These are phyloP conservation scores for Naumovozyma castellii DNA, from an alignment of 805 yeast genomes.

Conservation along the genomic window DNA sequence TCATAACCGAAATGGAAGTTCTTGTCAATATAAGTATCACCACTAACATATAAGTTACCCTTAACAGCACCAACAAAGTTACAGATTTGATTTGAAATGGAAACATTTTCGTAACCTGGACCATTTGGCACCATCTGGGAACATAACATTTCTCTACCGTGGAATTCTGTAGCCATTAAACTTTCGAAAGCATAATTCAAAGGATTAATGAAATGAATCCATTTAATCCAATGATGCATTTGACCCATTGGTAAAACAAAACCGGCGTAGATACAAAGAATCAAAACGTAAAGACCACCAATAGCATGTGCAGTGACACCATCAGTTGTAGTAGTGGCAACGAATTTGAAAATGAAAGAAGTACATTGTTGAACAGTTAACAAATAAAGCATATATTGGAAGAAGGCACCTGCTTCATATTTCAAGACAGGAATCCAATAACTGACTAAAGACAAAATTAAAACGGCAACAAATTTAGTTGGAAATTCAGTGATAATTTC, in stretches of 20 bases:
- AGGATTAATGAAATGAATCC: constrained; percentile 45
- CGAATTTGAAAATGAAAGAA: constrained; percentile 43
- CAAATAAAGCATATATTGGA: constrained; percentile 39
- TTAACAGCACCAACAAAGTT: constrained; percentile 42
- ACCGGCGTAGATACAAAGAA: constrained; percentile 50
- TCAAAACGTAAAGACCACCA: constrained; percentile 45
- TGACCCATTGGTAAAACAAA: constrained; percentile 38
- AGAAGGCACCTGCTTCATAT: constrained; percentile 46
- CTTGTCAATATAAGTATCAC: constrained; percentile 38
- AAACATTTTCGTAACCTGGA: constrained; percentile 39
- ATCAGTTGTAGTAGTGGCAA: constrained; percentile 43
- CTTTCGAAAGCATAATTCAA: constrained; percentile 42
- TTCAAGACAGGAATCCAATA: constrained; percentile 48
- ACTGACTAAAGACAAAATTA: constrained; percentile 38
- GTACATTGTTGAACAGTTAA: constrained; percentile 42
- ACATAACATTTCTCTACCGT: constrained; percentile 45
- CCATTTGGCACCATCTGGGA: constrained; percentile 44
- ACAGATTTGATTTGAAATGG: constrained; percentile 39
- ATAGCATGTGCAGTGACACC: constrained; percentile 49
- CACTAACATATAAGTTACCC: constrained; percentile 39
- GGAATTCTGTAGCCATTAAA: constrained; percentile 49
- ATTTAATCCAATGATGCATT: constrained; percentile 56
- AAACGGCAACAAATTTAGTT: constrained; percentile 40
- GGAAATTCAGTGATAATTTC: constrained; percentile 50
- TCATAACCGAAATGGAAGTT: constrained; percentile 34